Percentiles rank a stretch among this genome's conserved stretches.
Evolutionary conservation across 805 yeast species (phyloP).

Genomic region (Cyberlindnera mrakii): DNA sequence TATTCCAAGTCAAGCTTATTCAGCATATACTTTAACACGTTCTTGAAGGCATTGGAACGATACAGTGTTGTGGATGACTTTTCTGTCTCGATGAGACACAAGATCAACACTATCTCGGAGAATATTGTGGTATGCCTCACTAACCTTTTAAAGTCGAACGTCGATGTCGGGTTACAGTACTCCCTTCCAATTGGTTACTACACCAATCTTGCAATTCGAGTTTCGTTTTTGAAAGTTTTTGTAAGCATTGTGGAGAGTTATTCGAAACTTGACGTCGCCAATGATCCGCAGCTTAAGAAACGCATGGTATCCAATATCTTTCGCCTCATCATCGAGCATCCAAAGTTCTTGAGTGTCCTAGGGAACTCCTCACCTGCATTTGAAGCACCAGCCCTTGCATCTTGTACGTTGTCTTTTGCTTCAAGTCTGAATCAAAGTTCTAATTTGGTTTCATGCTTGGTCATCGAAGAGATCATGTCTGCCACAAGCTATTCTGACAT

Average conservation of each 20-base stretch:
- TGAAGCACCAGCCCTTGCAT: slow-evolving; percentile 67
- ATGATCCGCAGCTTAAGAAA: slow-evolving; percentile 23
- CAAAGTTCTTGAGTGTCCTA: slow-evolving; percentile 43
- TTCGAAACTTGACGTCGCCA: slow-evolving; percentile 13
- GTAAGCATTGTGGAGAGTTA: slow-evolving; percentile 49
- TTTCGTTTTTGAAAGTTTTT: slow-evolving; percentile 74
- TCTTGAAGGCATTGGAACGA: slow-evolving; percentile 38
- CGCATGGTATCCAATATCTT: slow-evolving; percentile 24
- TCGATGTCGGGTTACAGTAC: slow-evolving; percentile 68
- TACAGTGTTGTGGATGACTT: slow-evolving; percentile 29
- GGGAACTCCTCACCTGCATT: slow-evolving; percentile 59
- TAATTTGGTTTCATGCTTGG: slow-evolving; percentile 45
- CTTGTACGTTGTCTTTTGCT: slow-evolving; percentile 53
- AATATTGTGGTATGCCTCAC: slow-evolving; percentile 61
- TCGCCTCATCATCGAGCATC: slow-evolving; percentile 28
- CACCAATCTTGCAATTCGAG: slow-evolving; percentile 54
- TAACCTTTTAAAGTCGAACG: slow-evolving; percentile 64
- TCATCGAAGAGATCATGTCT: slow-evolving; percentile 55
- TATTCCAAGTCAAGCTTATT: slow-evolving; percentile 57
- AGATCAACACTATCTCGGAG: slow-evolving; percentile 50
- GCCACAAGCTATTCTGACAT: slow-evolving; percentile 65
- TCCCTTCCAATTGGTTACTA: slow-evolving; percentile 79
- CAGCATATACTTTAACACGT: slow-evolving; percentile 62
- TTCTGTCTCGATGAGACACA: slow-evolving; percentile 40
- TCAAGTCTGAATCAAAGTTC: slow-evolving; percentile 37